Conservation (phyloP, 345 rosid species). For the Lepidium didymum region DNA sequence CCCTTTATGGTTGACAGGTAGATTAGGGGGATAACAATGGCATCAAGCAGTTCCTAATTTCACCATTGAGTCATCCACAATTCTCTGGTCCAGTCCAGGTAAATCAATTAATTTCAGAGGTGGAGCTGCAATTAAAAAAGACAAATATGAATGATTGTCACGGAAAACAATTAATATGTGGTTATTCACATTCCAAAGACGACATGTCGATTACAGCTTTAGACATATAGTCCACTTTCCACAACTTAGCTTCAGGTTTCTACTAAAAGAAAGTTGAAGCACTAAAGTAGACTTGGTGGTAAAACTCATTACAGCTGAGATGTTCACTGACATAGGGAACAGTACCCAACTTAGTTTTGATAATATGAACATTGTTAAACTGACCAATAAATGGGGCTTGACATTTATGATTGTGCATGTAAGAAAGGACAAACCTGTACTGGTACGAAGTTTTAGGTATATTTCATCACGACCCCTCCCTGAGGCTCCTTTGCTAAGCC, state of each 20-base stretch:
- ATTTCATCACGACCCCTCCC: conserved; percentile 83
- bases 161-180: background rate
- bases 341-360: background rate
- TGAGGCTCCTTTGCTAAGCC: conserved; percentile 77
- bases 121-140: conserved; percentile 57
- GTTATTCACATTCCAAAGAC: background rate
- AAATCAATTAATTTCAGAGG: conserved; percentile 83
- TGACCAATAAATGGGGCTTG: background rate
- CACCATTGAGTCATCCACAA: conserved; percentile 87
- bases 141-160: conserved; percentile 8
- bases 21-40: conserved; percentile 3
- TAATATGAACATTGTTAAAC: background rate
- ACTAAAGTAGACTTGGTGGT: background rate
- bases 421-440: conserved; percentile 57
- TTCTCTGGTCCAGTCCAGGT: conserved; percentile 93
- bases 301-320: background rate
- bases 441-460: conserved; percentile 80
- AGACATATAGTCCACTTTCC: background rate
- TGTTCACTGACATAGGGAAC: background rate
- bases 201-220: background rate
- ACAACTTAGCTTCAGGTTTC: background rate
- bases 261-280: background rate
- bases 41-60: conserved; percentile 19
- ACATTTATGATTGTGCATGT: background rate
- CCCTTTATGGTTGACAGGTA: background rate